phyloP scores from a whole-genome alignment of 768 basidiomycete species.

The Phylloporus arenicola region DNA sequence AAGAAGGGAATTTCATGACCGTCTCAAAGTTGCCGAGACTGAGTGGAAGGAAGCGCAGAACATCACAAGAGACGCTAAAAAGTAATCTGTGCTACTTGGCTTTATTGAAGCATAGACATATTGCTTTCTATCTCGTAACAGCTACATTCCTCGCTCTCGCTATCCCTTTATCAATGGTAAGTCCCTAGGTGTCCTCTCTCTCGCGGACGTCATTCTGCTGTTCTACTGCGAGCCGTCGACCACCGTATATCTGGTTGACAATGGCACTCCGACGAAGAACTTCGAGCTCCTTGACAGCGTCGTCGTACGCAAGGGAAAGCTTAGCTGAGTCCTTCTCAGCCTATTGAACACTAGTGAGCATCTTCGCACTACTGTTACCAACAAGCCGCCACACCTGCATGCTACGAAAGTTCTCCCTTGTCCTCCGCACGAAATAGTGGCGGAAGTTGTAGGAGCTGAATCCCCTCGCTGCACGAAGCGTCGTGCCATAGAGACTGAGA shows the following conservation, averaged over 20 bases:
- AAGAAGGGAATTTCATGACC: constrained; percentile 50
- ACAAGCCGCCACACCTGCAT: constrained; percentile 48
- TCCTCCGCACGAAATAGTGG: constrained; percentile 71
- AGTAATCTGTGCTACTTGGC: constrained; percentile 4
- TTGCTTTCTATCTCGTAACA: constrained; percentile 7
- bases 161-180: neutral
- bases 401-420: constrained; percentile 65
- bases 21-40: constrained; percentile 54
- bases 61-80: constrained; percentile 8
- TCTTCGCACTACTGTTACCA: constrained; percentile 9
- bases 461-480: constrained; percentile 67
- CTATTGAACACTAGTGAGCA: constrained; percentile 32
- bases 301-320: constrained; percentile 58
- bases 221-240: constrained; percentile 85
- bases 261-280: constrained; percentile 76
- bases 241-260: constrained; percentile 87
- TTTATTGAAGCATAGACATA: constrained; percentile 6
- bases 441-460: constrained; percentile 97
- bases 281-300: constrained; percentile 66
- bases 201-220: constrained; percentile 33
- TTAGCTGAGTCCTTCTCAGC: constrained; percentile 54
- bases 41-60: constrained; percentile 30
- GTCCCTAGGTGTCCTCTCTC: constrained; percentile 10
- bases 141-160: neutral
- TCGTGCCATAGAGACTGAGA: constrained; percentile 63